Conservation (phyloP, 1,284 basidiomycete species). For the Cryptococcus neoformans region DNA sequence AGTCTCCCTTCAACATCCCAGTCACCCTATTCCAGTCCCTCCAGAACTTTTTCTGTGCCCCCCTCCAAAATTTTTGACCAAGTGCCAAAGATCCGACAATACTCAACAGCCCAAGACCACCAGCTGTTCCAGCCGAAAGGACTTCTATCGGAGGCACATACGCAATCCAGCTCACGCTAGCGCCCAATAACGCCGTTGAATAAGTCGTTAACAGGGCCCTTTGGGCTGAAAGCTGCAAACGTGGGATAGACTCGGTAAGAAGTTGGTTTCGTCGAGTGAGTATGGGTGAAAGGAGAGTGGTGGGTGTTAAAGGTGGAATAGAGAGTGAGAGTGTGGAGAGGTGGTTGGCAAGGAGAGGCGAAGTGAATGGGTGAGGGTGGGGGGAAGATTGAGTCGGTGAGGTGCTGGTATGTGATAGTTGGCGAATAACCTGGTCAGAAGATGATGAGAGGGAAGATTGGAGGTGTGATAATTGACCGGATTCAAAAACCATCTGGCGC, state of each 20-base stretch:
- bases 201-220: slow-evolving; percentile 56
- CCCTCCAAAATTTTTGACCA: slow-evolving; percentile 68
- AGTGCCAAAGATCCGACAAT: slow-evolving; percentile 60
- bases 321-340: slow-evolving; percentile 56
- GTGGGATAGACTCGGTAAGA: slow-evolving; percentile 56
- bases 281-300: slow-evolving; percentile 59
- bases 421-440: slow-evolving; percentile 47
- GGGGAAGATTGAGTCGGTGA: not conserved
- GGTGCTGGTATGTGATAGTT: slow-evolving; percentile 31
- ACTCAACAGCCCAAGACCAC: slow-evolving; percentile 61
- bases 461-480: slow-evolving; percentile 61
- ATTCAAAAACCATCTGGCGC: slow-evolving; percentile 58
- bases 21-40: slow-evolving; percentile 67
- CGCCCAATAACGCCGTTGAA: slow-evolving; percentile 43
- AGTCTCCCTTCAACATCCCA: slow-evolving; percentile 66
- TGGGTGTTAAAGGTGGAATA: slow-evolving; percentile 55
- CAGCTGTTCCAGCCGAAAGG: slow-evolving; percentile 52
- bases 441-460: slow-evolving; percentile 55
- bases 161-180: slow-evolving; percentile 47
- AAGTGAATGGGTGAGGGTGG: slow-evolving; percentile 52
- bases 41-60: slow-evolving; percentile 67
- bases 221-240: slow-evolving; percentile 66
- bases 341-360: slow-evolving; percentile 65
- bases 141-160: slow-evolving; percentile 32
- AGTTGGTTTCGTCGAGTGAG: slow-evolving; percentile 60